Conservation (phyloP, 345 rosid genomes). For the Arabidopsis arenosa region DNA sequence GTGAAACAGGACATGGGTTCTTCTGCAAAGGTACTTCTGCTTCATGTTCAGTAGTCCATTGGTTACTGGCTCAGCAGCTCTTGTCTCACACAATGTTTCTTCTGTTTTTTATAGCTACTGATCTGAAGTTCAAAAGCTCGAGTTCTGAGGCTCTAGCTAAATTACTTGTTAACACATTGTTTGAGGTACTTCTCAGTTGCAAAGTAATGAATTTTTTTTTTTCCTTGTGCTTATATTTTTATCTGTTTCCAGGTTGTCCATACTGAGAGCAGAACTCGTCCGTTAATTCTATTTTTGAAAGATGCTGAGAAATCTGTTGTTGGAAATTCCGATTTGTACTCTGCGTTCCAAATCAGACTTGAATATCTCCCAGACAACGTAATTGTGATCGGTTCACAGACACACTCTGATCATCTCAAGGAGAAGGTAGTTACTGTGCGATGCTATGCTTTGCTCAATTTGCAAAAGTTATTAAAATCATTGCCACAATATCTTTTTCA, state of each 20-base stretch:
- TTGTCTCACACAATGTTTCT: slow-evolving; percentile 28
- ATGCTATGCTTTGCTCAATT: slow-evolving; percentile 9
- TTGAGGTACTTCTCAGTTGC: slow-evolving; percentile 65
- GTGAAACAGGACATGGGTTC: slow-evolving; percentile 77
- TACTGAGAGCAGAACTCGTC: slow-evolving; percentile 72
- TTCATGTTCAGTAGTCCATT: slow-evolving; percentile 35
- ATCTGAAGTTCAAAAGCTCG: slow-evolving; percentile 66
- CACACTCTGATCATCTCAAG: slow-evolving; percentile 68
- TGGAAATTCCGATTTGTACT: slow-evolving; percentile 67
- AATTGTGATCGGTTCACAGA: slow-evolving; percentile 78
- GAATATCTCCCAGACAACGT: slow-evolving; percentile 82
- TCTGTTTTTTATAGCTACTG: slow-evolving; percentile 54
- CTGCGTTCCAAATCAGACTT: slow-evolving; percentile 68
- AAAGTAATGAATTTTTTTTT: slow-evolving; percentile 21
- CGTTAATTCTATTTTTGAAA: slow-evolving; percentile 91
- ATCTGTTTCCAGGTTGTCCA: slow-evolving; percentile 60
- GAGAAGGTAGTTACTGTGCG: slow-evolving; percentile 72
- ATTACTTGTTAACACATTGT: slow-evolving; percentile 69
- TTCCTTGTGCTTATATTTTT: slow-evolving; percentile 19
- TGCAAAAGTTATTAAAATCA: not conserved
- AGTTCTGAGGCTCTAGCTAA: slow-evolving; percentile 62
- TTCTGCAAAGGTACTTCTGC: slow-evolving; percentile 86
- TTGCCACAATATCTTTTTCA: not conserved
- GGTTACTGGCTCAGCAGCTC: slow-evolving; percentile 30
- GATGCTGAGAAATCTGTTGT: slow-evolving; percentile 88